phyloP scores from a whole-genome alignment of 2,329 filamentous ascomycete species.

The Venturia carpophila region DNA sequence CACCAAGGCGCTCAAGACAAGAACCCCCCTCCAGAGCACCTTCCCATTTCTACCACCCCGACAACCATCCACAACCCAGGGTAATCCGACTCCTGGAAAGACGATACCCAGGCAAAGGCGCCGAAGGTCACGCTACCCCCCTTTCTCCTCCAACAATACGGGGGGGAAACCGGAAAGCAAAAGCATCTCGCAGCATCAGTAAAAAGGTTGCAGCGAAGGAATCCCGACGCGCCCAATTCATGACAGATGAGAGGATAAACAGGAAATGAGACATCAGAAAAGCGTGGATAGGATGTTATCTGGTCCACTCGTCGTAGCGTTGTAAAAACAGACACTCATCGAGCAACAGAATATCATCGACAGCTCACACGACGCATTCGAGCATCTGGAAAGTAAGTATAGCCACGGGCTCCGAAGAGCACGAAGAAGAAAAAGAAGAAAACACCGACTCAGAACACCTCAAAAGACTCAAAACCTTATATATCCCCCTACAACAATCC shows the following conservation, averaged over 20 bases:
- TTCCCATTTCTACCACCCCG: not conserved
- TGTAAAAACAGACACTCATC: no score
- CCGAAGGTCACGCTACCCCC: not conserved
- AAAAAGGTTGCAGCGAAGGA: no score
- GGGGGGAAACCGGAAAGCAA: not conserved
- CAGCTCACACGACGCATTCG: not conserved
- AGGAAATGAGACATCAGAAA: not conserved
- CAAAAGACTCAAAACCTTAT: not conserved
- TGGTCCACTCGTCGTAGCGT: not conserved
- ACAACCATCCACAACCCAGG: not conserved
- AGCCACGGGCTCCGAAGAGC: not conserved
- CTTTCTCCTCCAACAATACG: not conserved
- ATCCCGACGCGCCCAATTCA: not conserved
- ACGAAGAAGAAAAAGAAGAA: not conserved
- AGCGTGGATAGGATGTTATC: no score
- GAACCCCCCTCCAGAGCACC: no score
- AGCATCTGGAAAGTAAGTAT: not conserved
- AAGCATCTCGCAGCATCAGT: no score
- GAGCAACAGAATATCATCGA: no score
- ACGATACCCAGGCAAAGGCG: not conserved
- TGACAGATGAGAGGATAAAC: not conserved
- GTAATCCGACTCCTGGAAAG: not conserved
- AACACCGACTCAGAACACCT: not conserved
- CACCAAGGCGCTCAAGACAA: no score
- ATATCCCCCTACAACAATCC: not conserved